Evolutionary conservation across 345 rosid species (phyloP).

Genomic region (Brassica carinata): DNA sequence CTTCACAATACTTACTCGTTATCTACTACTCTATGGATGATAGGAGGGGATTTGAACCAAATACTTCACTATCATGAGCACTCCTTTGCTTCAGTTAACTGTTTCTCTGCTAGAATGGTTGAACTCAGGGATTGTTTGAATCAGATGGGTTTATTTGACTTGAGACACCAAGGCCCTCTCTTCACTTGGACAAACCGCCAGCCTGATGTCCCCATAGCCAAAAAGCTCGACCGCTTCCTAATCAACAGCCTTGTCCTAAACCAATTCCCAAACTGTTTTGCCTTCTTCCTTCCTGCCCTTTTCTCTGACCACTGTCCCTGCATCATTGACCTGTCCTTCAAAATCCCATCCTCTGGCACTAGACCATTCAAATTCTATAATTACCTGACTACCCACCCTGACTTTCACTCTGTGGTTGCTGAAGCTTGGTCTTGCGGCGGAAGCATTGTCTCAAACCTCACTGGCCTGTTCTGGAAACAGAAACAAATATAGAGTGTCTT

Average conservation of each 20-base stretch:
- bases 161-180: not conserved
- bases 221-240: not conserved
- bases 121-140: not conserved
- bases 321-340: not conserved
- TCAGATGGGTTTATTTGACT: not conserved
- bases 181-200: not conserved
- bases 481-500: not conserved
- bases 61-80: not conserved
- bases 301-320: not conserved
- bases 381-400: not conserved
- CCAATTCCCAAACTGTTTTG: not conserved
- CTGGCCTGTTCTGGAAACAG: not conserved
- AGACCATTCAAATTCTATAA: not conserved
- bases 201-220: not conserved
- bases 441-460: not conserved
- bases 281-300: not conserved
- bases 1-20: not conserved
- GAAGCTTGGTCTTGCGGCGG: not conserved
- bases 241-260: not conserved
- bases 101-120: not conserved
- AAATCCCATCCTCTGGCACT: not conserved
- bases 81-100: not conserved
- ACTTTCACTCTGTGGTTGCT: not conserved
- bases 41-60: too few species aligned
- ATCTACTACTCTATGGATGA: too few species aligned